These are phyloP conservation scores for Linderniella brevidens DNA, from an alignment of 257 asterid genomes.

Conservation along the genomic window DNA sequence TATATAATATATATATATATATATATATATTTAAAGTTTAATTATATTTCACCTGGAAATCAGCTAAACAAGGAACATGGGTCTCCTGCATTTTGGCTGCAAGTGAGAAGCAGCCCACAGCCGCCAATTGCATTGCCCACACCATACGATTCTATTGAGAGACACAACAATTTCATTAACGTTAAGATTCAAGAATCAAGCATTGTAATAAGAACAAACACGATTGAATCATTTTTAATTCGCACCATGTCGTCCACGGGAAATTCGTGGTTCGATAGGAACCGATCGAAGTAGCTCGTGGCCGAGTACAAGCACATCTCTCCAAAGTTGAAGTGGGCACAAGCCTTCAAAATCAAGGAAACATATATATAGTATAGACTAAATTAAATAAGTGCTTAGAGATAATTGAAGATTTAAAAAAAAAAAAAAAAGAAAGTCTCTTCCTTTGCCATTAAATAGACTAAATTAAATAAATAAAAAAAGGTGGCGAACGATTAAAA, in stretches of 20 bases:
- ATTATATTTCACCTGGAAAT: not conserved
- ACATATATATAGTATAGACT: too few relatives aligned
- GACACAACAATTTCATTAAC: not conserved
- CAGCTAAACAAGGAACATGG: not conserved
- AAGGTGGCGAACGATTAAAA: too few relatives aligned
- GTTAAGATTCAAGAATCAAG: not conserved
- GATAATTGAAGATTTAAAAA: too few relatives aligned
- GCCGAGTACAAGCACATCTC: not conserved
- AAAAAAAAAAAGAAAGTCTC: too few relatives aligned
- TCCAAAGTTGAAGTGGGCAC: not conserved
- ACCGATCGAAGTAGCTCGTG: constrained; percentile 1
- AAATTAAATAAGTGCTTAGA: too few relatives aligned
- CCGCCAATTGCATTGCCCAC: not conserved
- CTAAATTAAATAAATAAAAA: too few relatives aligned
- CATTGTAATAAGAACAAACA: not conserved
- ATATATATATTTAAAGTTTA: not conserved
- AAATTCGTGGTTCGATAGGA: not conserved
- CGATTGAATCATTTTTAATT: not conserved
- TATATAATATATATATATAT: not conserved
- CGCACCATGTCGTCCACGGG: not conserved
- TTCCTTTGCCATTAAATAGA: too few relatives aligned
- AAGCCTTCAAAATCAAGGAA: not conserved
- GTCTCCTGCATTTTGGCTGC: constrained; percentile 1
- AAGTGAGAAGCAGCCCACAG: constrained; percentile 3
- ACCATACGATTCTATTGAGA: not conserved